Evolutionary conservation across 352 stramenopile genomes (phyloP), one percentile per base, ranked within the genome.

Genomic region (Phytophthora brassicae): DNA sequence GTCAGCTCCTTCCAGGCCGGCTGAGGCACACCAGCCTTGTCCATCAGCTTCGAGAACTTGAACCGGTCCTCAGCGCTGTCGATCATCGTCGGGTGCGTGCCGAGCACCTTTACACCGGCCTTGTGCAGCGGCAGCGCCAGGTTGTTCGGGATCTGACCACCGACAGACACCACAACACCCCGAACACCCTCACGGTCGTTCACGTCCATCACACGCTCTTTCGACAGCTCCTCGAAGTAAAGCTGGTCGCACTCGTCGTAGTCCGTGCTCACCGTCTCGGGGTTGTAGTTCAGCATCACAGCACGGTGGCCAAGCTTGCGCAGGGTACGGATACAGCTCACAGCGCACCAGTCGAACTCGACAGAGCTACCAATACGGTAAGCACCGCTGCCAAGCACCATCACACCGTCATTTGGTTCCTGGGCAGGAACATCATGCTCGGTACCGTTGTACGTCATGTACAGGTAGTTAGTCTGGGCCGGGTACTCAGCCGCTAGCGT

Each of bases 201-300:
- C 42, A 98, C 96, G 69, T 98, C 95, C 56, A 98, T 74, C 41
- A 98, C 92, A 55, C 95, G 91, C 69, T 99, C 95, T 53, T 90
- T 86, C 35, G 81, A 83, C 11, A 99, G 81, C 69, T 99, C 96
- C 55, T 99, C 95, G 66, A 99, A 99, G 81, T 98, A 99, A n/a
- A 99, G 71, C 56, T 97, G 87, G 71, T 99, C 93, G 72, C 95
- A 98, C 74, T 99, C 96, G 67, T 99, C 95, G 63, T 98, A 98
- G 78, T 99, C 96, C 28, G 96, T 99, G 33, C 89, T 98, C 28
- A 98, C 96, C 38, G 96, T 99, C 72, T 99, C 95, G 20, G 95
- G 96, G 81, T 99, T 99, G 83, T 98, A 98, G 79, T 99, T 99
- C 16, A 98, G 81, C 88, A 96, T 88, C 13, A 92, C 82, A 33